A percentile compares a stretch with the other conserved stretches of the same genome.
Conservation (phyloP, 192 early-diverging fungal genomes). For the Martensiomyces pterosporus region DNA sequence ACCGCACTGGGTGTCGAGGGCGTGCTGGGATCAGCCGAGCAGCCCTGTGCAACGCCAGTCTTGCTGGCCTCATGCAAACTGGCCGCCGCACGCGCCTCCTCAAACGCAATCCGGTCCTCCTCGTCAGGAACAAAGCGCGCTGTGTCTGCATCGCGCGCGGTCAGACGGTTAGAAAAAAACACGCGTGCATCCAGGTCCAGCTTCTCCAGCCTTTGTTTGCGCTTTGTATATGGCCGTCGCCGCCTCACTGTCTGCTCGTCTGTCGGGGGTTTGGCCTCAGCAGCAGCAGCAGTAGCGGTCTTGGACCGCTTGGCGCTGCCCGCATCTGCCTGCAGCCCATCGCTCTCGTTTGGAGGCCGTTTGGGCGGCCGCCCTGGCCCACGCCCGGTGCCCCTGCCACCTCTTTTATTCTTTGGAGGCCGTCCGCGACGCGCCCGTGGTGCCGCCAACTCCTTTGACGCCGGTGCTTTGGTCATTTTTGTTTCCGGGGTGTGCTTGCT, state of each 20-base stretch:
- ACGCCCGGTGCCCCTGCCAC: too few relatives aligned
- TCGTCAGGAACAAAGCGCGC: constrained; percentile 51
- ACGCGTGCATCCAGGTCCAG: constrained; percentile 15
- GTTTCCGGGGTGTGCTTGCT: too few relatives aligned
- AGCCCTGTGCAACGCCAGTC: neutral
- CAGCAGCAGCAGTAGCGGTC: neutral
- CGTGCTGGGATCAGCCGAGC: constrained; percentile 10
- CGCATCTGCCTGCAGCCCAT: too few relatives aligned
- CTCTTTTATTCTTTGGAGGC: neutral
- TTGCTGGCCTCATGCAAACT: constrained; percentile 18
- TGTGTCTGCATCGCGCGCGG: constrained; percentile 53
- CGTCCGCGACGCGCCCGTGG: too few relatives aligned
- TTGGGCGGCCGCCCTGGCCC: too few relatives aligned
- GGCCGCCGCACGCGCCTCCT: constrained; percentile 45
- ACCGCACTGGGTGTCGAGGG: constrained; percentile 23
- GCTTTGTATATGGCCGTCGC: constrained; percentile 26
- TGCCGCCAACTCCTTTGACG: too few relatives aligned
- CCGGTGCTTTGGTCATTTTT: too few relatives aligned
- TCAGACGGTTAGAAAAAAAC: constrained; percentile 48
- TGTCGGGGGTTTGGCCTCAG: neutral
- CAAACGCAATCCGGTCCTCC: constrained; percentile 53
- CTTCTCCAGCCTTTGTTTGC: neutral
- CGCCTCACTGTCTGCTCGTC: constrained; percentile 15
- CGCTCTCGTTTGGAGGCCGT: neutral
- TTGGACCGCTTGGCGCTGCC: too few relatives aligned